Evolutionary conservation across 805 yeast genomes (phyloP).

Genomic region (Wickerhamomyces silvicola): DNA sequence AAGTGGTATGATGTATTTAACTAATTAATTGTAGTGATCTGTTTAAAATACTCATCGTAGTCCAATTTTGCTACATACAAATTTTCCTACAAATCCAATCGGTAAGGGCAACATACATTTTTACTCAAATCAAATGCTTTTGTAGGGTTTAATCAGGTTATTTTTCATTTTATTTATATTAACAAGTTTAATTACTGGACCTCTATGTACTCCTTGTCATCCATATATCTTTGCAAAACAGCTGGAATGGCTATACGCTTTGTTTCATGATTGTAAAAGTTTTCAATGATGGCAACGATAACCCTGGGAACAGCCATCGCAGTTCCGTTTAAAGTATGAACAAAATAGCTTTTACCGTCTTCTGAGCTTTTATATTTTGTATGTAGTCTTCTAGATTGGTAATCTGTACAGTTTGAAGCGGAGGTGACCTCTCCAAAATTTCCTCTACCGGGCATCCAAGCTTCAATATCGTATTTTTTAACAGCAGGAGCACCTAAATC

Average conservation of each 20-base stretch:
- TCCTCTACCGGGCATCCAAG: slow-evolving; percentile 97
- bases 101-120: not conserved
- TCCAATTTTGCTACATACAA: not conserved
- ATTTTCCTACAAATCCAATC: not conserved
- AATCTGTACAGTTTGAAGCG: slow-evolving; percentile 88
- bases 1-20: too few relatives aligned
- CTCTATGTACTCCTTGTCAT: slow-evolving; percentile 33
- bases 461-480: slow-evolving; percentile 90
- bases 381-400: slow-evolving; percentile 77
- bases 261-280: slow-evolving; percentile 56
- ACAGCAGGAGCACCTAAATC: slow-evolving; percentile 93
- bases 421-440: slow-evolving; percentile 91
- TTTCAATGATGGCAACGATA: slow-evolving; percentile 85
- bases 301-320: slow-evolving; percentile 94
- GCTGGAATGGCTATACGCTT: slow-evolving; percentile 57
- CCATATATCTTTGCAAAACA: slow-evolving; percentile 68
- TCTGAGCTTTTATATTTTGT: slow-evolving; percentile 43
- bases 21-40: too few relatives aligned
- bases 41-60: not conserved
- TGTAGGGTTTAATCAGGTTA: too few relatives aligned
- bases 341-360: slow-evolving; percentile 37
- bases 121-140: not conserved
- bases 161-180: not conserved
- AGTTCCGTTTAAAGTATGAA: slow-evolving; percentile 89
- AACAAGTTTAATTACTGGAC: slow-evolving; percentile 2